Evolutionary conservation across 2,329 filamentous ascomycete species (phyloP).

Genomic region (Talaromyces sp.): DNA sequence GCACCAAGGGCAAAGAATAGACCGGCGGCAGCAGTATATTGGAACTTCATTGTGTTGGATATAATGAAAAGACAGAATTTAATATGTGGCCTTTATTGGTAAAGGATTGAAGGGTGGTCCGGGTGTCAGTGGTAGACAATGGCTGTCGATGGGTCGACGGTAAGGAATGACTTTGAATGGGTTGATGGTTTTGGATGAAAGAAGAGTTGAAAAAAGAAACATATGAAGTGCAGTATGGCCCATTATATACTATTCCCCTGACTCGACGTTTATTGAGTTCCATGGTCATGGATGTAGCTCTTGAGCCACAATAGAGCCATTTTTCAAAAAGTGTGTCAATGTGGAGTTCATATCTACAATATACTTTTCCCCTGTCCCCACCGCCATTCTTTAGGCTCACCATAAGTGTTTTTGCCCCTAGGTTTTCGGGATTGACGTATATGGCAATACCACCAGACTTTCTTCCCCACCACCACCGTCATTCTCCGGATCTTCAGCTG

Average conservation of each 20-base stretch:
- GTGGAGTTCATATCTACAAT: not conserved
- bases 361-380: not conserved
- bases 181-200: not conserved
- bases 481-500: not conserved
- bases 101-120: not conserved
- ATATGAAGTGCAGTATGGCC: not conserved
- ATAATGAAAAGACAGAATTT: not conserved
- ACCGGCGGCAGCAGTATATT: slow-evolving; percentile 4
- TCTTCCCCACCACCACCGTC: not conserved
- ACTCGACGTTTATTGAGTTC: not conserved
- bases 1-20: slow-evolving; percentile 5
- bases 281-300: not conserved
- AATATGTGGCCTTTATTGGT: not conserved
- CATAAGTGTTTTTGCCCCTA: not conserved
- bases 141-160: not conserved
- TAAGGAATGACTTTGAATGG: not conserved
- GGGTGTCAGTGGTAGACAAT: not conserved
- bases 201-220: not conserved
- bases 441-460: not conserved
- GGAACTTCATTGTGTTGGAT: not conserved
- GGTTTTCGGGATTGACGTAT: not conserved
- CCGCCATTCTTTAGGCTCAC: not conserved
- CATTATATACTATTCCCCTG: not conserved
- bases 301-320: not conserved
- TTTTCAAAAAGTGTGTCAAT: not conserved